Conservation (phyloP, 2,329 filamentous ascomycete genomes). For the Alternaria panax region DNA sequence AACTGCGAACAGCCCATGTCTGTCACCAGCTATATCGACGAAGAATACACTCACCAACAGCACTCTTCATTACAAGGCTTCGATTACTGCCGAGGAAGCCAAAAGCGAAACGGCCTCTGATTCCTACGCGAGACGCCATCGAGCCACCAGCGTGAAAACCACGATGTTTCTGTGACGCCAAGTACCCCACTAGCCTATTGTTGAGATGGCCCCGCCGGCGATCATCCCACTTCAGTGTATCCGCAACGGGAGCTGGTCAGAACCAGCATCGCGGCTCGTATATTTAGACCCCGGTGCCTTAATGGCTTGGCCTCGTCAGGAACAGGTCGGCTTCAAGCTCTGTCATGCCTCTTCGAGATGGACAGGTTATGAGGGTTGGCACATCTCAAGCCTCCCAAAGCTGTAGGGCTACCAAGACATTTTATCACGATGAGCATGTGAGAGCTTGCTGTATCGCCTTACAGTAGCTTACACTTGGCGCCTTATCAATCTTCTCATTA, state of each 20-base stretch:
- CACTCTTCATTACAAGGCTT: background rate
- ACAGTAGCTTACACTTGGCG: conserved; percentile 1
- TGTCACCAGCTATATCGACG: background rate
- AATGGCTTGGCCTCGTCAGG: conserved; percentile 19
- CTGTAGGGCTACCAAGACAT: background rate
- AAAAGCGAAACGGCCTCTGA: conserved; percentile 1
- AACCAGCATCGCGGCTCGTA: conserved; percentile 17
- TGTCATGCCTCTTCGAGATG: background rate
- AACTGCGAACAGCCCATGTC: background rate
- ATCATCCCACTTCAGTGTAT: conserved; percentile 17
- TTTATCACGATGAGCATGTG: background rate
- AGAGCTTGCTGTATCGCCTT: background rate
- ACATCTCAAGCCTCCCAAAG: background rate
- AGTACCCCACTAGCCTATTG: conserved; percentile 2
- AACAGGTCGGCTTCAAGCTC: background rate
- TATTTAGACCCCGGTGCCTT: conserved; percentile 25
- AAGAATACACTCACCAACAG: background rate
- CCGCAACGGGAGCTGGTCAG: conserved; percentile 20
- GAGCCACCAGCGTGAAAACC: background rate
- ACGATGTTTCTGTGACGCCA: conserved; percentile 3
- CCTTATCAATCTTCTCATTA: background rate
- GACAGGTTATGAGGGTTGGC: background rate
- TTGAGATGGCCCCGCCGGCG: conserved; percentile 17
- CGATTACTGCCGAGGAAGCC: background rate
- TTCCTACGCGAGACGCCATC: conserved; percentile 10